Evolutionary conservation across 176 grass and related monocot species (phyloP), one percentile per base, ranked within the genome.

Genomic region (Phoenix dactylifera): DNA sequence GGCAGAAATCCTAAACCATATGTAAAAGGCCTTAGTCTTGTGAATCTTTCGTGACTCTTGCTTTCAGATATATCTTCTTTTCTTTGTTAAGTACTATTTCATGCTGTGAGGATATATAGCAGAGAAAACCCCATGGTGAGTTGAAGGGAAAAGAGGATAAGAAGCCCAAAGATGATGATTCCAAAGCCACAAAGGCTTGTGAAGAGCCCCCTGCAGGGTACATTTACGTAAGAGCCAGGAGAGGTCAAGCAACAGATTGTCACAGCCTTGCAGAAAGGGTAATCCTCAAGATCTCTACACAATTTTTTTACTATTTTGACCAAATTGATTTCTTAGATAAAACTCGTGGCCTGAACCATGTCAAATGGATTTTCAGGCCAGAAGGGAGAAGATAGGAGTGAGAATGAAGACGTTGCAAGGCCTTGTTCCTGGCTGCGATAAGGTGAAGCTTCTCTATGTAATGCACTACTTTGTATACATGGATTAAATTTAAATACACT

Each of bases 171-270:
- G 64, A 15, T 29, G 64, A 53, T 19, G 23, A 54, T 19, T 26
- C 29, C 29, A 30, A 30, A 30, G 29, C 6, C 29, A 30, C 25
- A 5, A 71, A 60, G 18, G 22, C 55, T 9, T 49, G 50, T 60
- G 58, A 60, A 20, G 55, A 20, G 55, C 68, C 24, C 63, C 48
- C 24, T 39, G 25, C 54, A 20, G 76, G 60, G 64, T 80, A 63
- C 58, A 63, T 79, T 60, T 68, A 79, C 55, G 76, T 79, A 2
- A 72, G 76, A 53, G 67, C 76, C 25, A 66, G 76, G 62, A 79
- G 76, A 66, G 76, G 76, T 26, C 68, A 79, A 56, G 76, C 74
- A 51, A 77, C 74, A 54, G 74, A 77, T 20, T 70, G 58, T 24
- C 57, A 70, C 53, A 69, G 74, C 20, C 44, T 79, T 66, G 61